Conservation (phyloP, 352 stramenopile genomes). For the Phytophthora pisi region DNA sequence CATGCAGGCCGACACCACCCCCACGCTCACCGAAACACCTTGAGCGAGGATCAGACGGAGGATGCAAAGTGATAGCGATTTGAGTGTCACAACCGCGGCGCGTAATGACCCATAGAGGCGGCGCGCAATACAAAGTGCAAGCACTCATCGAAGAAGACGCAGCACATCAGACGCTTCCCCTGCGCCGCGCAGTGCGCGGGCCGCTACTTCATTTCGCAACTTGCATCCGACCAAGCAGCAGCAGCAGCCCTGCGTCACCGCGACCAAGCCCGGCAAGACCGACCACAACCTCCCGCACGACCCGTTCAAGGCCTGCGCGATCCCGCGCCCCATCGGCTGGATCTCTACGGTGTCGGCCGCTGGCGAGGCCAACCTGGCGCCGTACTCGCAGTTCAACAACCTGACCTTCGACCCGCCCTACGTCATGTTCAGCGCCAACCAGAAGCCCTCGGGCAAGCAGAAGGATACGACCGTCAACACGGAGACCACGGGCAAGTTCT, state of each 20-base stretch:
- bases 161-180: constrained; percentile 2
- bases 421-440: constrained; percentile 44
- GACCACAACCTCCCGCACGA: constrained; percentile 41
- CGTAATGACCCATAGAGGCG: constrained; percentile 29
- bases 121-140: constrained; percentile 34
- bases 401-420: constrained; percentile 38
- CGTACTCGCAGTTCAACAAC: constrained; percentile 45
- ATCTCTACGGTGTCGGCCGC: constrained; percentile 35
- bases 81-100: constrained; percentile 36
- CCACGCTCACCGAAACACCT: background rate
- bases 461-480: constrained; percentile 40
- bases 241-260: background rate
- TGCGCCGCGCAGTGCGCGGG: no score
- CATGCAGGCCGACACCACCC: background rate
- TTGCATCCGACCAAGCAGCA: constrained; percentile 12
- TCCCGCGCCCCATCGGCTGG: constrained; percentile 35
- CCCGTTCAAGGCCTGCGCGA: constrained; percentile 39
- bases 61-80: constrained; percentile 32
- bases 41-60: constrained; percentile 19
- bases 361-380: constrained; percentile 32
- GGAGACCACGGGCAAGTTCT: constrained; percentile 36
- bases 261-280: constrained; percentile 34
- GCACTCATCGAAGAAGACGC: constrained; percentile 18
- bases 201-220: constrained; percentile 18
- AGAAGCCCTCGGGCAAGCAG: constrained; percentile 34